Conservation (phyloP, 352 stramenopile genomes). For the Globisporangium irregulare region DNA sequence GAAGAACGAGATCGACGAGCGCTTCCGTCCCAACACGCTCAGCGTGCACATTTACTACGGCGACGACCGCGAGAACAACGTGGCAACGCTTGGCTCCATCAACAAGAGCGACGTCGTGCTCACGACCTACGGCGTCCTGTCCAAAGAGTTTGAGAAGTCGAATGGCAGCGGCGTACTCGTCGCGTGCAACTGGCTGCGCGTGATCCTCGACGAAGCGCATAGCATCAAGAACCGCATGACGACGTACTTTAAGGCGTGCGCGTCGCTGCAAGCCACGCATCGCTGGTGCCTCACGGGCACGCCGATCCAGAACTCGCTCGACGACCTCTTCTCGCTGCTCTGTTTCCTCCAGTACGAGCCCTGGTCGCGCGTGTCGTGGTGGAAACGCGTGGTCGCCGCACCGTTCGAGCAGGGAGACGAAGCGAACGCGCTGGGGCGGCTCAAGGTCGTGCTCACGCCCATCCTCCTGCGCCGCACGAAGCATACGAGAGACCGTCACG, state of each 20-base stretch:
- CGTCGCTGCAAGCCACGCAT: slow-evolving; percentile 47
- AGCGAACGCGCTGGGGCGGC: slow-evolving; percentile 41
- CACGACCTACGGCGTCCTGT: slow-evolving; percentile 83
- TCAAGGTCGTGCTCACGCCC: slow-evolving; percentile 68
- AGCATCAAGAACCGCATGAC: slow-evolving; percentile 88
- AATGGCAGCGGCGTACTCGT: slow-evolving; percentile 26
- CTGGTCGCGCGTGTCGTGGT: slow-evolving; percentile 81
- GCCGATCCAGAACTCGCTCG: slow-evolving; percentile 86
- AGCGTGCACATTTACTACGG: slow-evolving; percentile 73
- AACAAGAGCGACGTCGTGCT: slow-evolving; percentile 70
- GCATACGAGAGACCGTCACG: slow-evolving; percentile 56
- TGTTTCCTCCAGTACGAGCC: slow-evolving; percentile 84
- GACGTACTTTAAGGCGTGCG: slow-evolving; percentile 68
- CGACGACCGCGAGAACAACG: slow-evolving; percentile 38
- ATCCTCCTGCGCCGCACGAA: slow-evolving; percentile 89
- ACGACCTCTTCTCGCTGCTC: slow-evolving; percentile 86
- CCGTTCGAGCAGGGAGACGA: slow-evolving; percentile 79
- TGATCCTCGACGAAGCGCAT: slow-evolving; percentile 92
- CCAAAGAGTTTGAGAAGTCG: slow-evolving; percentile 57
- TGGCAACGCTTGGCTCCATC: slow-evolving; percentile 14
- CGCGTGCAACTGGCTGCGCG: slow-evolving; percentile 60
- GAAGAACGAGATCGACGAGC: slow-evolving; percentile 79
- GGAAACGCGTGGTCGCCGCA: slow-evolving; percentile 75
- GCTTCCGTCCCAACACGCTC: slow-evolving; percentile 51
- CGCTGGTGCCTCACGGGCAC: slow-evolving; percentile 91